Evolutionary conservation across 345 rosid genomes (phyloP).

Genomic region (Eucalyptus caleyi): DNA sequence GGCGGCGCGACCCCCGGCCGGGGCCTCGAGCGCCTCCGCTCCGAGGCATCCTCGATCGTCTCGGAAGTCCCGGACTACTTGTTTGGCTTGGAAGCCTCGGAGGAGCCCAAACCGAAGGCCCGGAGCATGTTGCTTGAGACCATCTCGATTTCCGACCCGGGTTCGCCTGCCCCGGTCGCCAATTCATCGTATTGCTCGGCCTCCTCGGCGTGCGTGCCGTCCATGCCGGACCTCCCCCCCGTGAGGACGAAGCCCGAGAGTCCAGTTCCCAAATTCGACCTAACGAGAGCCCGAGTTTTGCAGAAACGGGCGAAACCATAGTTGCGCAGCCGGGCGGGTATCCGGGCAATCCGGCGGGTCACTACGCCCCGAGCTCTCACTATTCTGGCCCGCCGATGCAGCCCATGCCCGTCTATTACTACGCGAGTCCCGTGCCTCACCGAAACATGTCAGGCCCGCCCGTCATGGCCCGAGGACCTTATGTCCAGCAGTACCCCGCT

Average conservation of each 20-base stretch:
- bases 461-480: slow-evolving; percentile 28
- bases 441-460: slow-evolving; percentile 39
- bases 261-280: slow-evolving; percentile 13
- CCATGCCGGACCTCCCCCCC: slow-evolving; percentile 66
- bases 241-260: slow-evolving; percentile 54
- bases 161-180: slow-evolving; percentile 70
- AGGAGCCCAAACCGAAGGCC: slow-evolving; percentile 41
- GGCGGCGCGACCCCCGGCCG: slow-evolving; percentile 11
- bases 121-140: slow-evolving; percentile 33
- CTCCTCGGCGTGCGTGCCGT: slow-evolving; percentile 35
- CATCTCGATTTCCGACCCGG: slow-evolving; percentile 67
- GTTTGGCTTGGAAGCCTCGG: slow-evolving; percentile 74
- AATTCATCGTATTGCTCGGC: slow-evolving; percentile 66
- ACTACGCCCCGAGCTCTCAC: slow-evolving; percentile 37
- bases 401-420: slow-evolving; percentile 56
- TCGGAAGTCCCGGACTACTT: slow-evolving; percentile 90
- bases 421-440: slow-evolving; percentile 33
- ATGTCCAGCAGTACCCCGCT: slow-evolving; percentile 38
- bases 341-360: slow-evolving; percentile 46
- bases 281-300: slow-evolving; percentile 2
- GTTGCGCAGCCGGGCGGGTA: slow-evolving; percentile 21
- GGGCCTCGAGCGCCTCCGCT: slow-evolving; percentile 63
- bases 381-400: slow-evolving; percentile 36
- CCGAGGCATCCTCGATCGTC: slow-evolving; percentile 77
- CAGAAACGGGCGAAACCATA: slow-evolving; percentile 17